Base-by-base conservation (phyloP, 495 filamentous ascomycete genomes). In the Astrocystis sublimbata region DNA sequence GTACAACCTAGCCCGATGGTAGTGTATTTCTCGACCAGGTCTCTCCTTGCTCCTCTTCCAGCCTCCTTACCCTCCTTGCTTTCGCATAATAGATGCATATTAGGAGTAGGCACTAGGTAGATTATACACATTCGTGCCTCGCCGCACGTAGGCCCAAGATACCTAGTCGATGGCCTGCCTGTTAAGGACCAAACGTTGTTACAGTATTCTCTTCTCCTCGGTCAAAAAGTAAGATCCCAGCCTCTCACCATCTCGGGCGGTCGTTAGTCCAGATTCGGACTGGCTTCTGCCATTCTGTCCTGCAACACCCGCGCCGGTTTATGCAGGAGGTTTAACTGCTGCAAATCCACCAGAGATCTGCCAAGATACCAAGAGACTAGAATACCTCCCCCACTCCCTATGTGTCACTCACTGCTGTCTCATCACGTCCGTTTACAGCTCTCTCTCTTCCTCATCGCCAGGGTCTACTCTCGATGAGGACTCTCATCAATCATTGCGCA, bases 341-440 rank as follows among this genome's bases (percentile, higher is more conserved):
- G n/a, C n/a, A n/a, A n/a, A 43, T 61, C 46, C 58, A 51, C 33
- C 68, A 63, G 61, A 65, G 70, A 70, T 72, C 63, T 68, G 70
- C 70, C 68, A 72, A 72, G 70, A 70, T 30, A 63, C 58, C 33
- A 51, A 63, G 56, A 55, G 60, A 64, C 68, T 67, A 67, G 61
- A 61, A 6, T 55, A 23, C 40, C 28, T 41, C 43, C 60, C 60
- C 38, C 53, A 42, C 45, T 50, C 45, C 33, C 38, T 31, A n/a
- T 12, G 45, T 47, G 26, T n/a, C 21, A 30, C 40, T 54, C 43
- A 24, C 28, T 56, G 24, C 35, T 24, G 21, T n/a, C n/a, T n/a
- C n/a, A n/a, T 47, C 38, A 54, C 40, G 35, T 61, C 26, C 15
- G 49, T 19, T 51, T 10, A 23, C 21, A 26, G 13, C 35, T 31